phyloP scores from a whole-genome alignment of 768 basidiomycete species.

The Leccinum sublutescens region DNA sequence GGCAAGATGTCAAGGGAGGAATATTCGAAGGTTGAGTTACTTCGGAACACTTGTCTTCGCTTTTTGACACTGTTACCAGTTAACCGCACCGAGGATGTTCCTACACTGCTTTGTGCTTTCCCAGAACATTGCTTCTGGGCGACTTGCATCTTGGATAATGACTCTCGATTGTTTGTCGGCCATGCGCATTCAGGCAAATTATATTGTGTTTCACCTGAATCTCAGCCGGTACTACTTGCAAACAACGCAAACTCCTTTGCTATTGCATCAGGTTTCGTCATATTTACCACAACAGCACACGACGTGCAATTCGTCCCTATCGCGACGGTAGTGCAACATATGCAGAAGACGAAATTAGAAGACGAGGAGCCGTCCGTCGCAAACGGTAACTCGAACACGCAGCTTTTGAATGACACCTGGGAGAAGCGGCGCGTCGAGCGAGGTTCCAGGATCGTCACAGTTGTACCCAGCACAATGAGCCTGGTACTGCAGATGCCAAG shows the following conservation, averaged over 20 bases:
- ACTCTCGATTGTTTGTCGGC: constrained; percentile 51
- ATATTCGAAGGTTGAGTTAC: constrained; percentile 42
- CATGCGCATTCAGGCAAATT: constrained; percentile 66
- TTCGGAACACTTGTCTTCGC: neutral
- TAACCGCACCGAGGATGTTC: constrained; percentile 16
- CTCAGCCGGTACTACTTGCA: constrained; percentile 38
- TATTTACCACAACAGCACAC: constrained; percentile 83
- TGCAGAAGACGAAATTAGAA: constrained; percentile 14
- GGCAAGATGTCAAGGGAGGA: constrained; percentile 48
- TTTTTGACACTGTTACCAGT: constrained; percentile 17
- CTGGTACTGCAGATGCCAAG: constrained; percentile 96
- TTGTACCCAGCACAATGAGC: constrained; percentile 84
- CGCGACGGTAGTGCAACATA: constrained; percentile 10
- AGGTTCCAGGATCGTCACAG: constrained; percentile 85
- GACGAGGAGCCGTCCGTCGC: constrained; percentile 19
- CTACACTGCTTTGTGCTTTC: constrained; percentile 39
- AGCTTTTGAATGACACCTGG: constrained; percentile 39
- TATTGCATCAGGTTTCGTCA: constrained; percentile 69
- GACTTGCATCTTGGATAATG: constrained; percentile 25
- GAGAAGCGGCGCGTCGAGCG: constrained; percentile 83
- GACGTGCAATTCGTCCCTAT: constrained; percentile 70
- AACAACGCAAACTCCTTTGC: constrained; percentile 71
- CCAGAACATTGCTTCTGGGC: constrained; percentile 59
- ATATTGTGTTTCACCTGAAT: constrained; percentile 41
- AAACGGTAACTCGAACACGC: constrained; percentile 23